Conservation (phyloP, 352 stramenopile genomes). For the Plasmopara viticola region DNA sequence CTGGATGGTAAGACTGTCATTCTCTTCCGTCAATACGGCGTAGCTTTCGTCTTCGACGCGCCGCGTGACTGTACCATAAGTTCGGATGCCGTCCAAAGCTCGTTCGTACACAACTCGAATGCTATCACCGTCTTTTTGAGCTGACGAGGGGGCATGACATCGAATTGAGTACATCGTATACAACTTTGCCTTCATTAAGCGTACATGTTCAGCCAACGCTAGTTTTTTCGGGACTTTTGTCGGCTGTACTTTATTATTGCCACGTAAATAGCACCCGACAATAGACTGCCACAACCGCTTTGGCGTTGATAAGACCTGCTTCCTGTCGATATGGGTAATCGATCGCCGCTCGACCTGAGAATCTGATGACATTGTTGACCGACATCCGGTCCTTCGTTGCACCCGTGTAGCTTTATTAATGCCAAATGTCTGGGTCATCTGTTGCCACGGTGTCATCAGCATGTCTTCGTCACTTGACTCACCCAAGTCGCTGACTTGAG, state of each 20-base stretch:
- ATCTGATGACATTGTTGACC: constrained; percentile 57
- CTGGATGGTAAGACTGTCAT: constrained; percentile 56
- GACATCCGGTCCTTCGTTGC: constrained; percentile 13
- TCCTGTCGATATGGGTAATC: constrained; percentile 44
- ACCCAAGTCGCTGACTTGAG: constrained; percentile 77
- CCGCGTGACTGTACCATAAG: constrained; percentile 58
- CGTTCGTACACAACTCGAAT: constrained; percentile 48
- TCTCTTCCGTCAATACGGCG: constrained; percentile 51
- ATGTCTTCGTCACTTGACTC: constrained; percentile 73
- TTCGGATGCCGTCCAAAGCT: constrained; percentile 28
- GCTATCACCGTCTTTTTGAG: constrained; percentile 6
- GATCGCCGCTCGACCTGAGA: constrained; percentile 60
- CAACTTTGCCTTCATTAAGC: constrained; percentile 30
- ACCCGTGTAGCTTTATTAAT: constrained; percentile 41
- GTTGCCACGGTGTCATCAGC: constrained; percentile 75
- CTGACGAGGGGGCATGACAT: constrained; percentile 9
- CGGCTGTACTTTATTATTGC: constrained; percentile 66
- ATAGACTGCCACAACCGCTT: constrained; percentile 60
- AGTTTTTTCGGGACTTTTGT: constrained; percentile 22
- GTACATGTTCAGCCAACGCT: constrained; percentile 26
- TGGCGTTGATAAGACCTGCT: constrained; percentile 38
- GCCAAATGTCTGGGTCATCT: constrained; percentile 80
- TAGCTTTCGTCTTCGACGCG: constrained; percentile 35
- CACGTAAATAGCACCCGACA: constrained; percentile 51
- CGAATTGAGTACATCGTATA: constrained; percentile 20